These are phyloP conservation scores for Fusarium liriodendri DNA, from an alignment of 2,329 filamentous ascomycete species.

Conservation along the genomic window DNA sequence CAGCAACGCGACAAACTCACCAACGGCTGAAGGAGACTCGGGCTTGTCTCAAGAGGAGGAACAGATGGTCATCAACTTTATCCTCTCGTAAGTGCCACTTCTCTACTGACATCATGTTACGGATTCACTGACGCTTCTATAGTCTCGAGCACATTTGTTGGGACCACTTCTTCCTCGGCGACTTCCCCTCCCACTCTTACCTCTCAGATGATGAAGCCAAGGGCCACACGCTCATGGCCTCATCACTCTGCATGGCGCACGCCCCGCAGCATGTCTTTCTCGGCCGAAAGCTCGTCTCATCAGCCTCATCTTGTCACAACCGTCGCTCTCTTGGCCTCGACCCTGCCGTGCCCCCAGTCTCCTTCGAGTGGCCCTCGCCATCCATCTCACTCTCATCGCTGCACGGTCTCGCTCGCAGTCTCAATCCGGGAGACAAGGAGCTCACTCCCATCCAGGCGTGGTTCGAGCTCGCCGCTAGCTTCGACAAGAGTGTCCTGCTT, in stretches of 20 bases:
- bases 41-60: conserved; percentile 54
- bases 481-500: conserved; percentile 54
- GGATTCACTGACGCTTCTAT: conserved; percentile 8
- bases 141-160: conserved; percentile 66
- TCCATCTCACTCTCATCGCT: conserved; percentile 57
- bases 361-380: conserved; percentile 52
- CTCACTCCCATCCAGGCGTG: conserved; percentile 65
- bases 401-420: conserved; percentile 57
- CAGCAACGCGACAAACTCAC: conserved; percentile 31
- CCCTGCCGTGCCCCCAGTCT: conserved; percentile 34
- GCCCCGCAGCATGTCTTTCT: conserved; percentile 51
- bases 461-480: conserved; percentile 62
- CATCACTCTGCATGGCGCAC: conserved; percentile 54
- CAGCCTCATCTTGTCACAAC: conserved; percentile 28
- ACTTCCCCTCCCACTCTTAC: conserved; percentile 51
- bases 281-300: conserved; percentile 38
- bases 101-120: not conserved
- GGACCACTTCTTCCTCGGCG: conserved; percentile 58
- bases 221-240: conserved; percentile 59
- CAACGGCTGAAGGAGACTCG: conserved; percentile 30
- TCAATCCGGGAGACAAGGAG: conserved; percentile 56
- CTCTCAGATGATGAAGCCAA: conserved; percentile 46
- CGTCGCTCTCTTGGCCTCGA: conserved; percentile 27
- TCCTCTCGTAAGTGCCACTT: conserved; percentile 58
- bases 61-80: conserved; percentile 63